Percentiles rank a stretch among this genome's conserved stretches.
Evolutionary conservation across 345 rosid species (phyloP).

Genomic region (Salix dunnii): DNA sequence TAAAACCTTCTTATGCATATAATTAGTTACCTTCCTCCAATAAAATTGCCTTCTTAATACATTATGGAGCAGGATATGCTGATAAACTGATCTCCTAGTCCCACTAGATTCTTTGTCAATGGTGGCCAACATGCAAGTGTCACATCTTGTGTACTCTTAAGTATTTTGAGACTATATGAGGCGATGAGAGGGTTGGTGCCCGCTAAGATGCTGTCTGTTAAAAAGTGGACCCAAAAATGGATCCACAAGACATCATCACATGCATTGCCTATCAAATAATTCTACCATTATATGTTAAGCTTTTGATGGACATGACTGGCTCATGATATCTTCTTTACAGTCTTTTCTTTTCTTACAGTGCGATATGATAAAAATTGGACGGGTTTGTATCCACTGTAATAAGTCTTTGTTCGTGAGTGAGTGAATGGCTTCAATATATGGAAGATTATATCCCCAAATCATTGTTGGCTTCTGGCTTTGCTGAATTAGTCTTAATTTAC

Average conservation of each 20-base stretch:
- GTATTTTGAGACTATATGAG: neutral
- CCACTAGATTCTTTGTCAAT: neutral
- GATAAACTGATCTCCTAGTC: neutral
- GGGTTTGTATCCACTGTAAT: neutral
- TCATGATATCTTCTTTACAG: slow-evolving; percentile 4
- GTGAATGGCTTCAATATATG: neutral
- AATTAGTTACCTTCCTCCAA: neutral
- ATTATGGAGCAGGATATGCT: neutral
- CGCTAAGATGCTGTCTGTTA: neutral
- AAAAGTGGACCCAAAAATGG: slow-evolving; percentile 19
- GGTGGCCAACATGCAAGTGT: slow-evolving; percentile 6
- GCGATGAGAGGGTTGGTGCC: neutral
- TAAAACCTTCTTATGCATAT: neutral
- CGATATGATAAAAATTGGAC: neutral
- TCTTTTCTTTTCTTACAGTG: neutral
- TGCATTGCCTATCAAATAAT: slow-evolving; percentile 26
- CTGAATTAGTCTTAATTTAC: too few relatives aligned
- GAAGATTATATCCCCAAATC: too few relatives aligned
- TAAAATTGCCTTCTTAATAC: neutral
- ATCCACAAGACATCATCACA: slow-evolving; percentile 24
- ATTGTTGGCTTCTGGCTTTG: too few relatives aligned
- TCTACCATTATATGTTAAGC: slow-evolving; percentile 22
- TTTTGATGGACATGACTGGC: slow-evolving; percentile 23
- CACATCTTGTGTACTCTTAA: neutral
- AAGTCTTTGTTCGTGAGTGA: neutral